Conservation (phyloP, 2,329 filamentous ascomycete genomes). For the Fusarium chlamydosporum region DNA sequence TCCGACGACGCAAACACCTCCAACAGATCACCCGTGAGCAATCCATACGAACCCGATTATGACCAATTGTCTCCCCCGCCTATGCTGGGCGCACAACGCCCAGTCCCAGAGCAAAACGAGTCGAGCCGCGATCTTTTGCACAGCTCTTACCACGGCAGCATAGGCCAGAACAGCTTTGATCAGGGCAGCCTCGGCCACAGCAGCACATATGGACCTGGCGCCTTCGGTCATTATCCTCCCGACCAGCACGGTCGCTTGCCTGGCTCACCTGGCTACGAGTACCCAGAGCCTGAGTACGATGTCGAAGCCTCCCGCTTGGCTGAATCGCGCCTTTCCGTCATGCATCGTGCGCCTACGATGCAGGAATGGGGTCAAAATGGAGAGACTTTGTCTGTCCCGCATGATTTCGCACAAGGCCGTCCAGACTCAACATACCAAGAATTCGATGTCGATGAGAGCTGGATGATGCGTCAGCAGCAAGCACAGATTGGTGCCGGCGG, state of each 20-base stretch:
- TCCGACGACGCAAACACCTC: slow-evolving; percentile 27
- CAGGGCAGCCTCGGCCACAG: slow-evolving; percentile 21
- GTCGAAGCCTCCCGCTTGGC: slow-evolving; percentile 37
- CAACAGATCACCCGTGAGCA: slow-evolving; percentile 32
- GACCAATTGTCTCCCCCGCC: slow-evolving; percentile 37
- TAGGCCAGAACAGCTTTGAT: slow-evolving; percentile 18
- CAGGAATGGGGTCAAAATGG: slow-evolving; percentile 35
- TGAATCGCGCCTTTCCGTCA: slow-evolving; percentile 37
- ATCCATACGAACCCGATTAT: slow-evolving; percentile 36
- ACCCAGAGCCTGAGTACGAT: slow-evolving; percentile 37
- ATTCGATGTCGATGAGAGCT: slow-evolving; percentile 45
- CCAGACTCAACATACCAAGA: slow-evolving; percentile 44
- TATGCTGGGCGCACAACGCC: slow-evolving; percentile 30
- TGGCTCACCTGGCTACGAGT: slow-evolving; percentile 32
- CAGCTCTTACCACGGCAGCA: slow-evolving; percentile 33
- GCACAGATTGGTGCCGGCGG: slow-evolving; percentile 24
- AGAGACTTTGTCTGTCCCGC: slow-evolving; percentile 29
- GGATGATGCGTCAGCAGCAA: slow-evolving; percentile 47
- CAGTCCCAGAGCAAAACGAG: slow-evolving; percentile 38
- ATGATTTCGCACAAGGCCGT: slow-evolving; percentile 37
- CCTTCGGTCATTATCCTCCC: slow-evolving; percentile 36
- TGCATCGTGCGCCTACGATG: slow-evolving; percentile 38
- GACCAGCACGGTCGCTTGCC: slow-evolving; percentile 24
- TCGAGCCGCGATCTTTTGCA: slow-evolving; percentile 39
- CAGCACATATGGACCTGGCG: slow-evolving; percentile 27